These are phyloP conservation scores for Pelargonium citronellum DNA, from an alignment of 441 rosid genomes.

Conservation along the genomic window DNA sequence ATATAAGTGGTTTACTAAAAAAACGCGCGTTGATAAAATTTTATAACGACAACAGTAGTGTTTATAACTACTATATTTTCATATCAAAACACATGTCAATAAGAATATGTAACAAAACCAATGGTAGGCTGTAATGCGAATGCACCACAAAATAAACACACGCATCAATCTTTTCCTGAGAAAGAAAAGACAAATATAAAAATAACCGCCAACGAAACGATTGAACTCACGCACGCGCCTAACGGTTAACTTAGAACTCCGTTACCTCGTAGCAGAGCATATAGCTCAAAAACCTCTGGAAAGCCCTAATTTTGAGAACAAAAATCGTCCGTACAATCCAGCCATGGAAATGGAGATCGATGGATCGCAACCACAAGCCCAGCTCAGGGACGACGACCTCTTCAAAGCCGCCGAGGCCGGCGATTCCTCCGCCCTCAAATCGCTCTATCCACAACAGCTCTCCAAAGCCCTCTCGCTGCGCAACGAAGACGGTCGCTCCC, in stretches of 20 bases:
- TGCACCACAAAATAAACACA: too few relatives aligned
- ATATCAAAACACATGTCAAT: too few relatives aligned
- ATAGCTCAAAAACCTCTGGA: neutral
- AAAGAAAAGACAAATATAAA: neutral
- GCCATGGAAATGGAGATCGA: constrained; percentile 41
- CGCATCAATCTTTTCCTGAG: too few relatives aligned
- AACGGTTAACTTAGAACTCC: neutral
- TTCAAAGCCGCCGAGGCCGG: constrained; percentile 81
- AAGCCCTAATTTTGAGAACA: neutral
- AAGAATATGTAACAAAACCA: too few relatives aligned
- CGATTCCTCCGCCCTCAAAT: constrained; percentile 44
- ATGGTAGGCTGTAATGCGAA: too few relatives aligned
- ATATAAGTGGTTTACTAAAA: too few relatives aligned
- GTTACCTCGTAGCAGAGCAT: too few relatives aligned
- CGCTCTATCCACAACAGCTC: constrained; percentile 48
- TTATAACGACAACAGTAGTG: too few relatives aligned
- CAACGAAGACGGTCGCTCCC: constrained; percentile 82
- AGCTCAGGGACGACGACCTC: constrained; percentile 45
- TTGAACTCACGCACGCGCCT: neutral
- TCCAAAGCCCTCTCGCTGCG: constrained; percentile 40
- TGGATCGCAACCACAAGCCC: constrained; percentile 21
- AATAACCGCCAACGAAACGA: neutral
- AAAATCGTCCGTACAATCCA: neutral
- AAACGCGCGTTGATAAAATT: too few relatives aligned
- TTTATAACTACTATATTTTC: too few relatives aligned